Conservation (phyloP, 306 rosid species). For the Prosopis cineraria region DNA sequence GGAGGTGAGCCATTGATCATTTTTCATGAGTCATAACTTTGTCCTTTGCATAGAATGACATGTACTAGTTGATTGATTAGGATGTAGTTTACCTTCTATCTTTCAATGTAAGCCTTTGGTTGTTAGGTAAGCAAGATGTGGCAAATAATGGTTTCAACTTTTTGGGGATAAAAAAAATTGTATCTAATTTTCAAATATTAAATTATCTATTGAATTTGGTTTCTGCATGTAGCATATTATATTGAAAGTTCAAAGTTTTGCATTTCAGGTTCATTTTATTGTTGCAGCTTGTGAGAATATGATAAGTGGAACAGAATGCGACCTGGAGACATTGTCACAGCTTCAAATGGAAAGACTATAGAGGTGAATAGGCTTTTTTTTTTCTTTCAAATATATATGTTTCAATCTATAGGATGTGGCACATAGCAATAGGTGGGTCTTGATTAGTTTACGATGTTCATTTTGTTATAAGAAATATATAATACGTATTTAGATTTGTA, state of each 20-base stretch:
- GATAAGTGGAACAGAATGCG: constrained; percentile 97
- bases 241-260: not conserved
- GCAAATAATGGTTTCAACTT: too few relatives aligned
- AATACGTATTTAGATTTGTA: not conserved
- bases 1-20: constrained; percentile 58
- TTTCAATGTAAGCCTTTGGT: constrained; percentile 22
- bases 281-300: constrained; percentile 98
- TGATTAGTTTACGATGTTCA: not conserved
- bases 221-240: not conserved
- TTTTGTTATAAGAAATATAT: not conserved
- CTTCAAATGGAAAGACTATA: constrained; percentile 97
- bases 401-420: constrained; percentile 6
- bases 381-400: not conserved
- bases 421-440: not conserved
- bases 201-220: constrained; percentile 23
- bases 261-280: constrained; percentile 79
- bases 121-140: constrained; percentile 6
- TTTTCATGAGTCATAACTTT: constrained; percentile 14
- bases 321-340: constrained; percentile 91
- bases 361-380: constrained; percentile 53
- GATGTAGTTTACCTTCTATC: not conserved
- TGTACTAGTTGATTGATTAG: constrained; percentile 16
- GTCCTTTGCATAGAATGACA: not conserved
- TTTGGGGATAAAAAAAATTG: not conserved
- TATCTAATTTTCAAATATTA: constrained; percentile 16